Conservation (phyloP, 2,329 filamentous ascomycete genomes). For the Neofusicoccum laricinum region DNA sequence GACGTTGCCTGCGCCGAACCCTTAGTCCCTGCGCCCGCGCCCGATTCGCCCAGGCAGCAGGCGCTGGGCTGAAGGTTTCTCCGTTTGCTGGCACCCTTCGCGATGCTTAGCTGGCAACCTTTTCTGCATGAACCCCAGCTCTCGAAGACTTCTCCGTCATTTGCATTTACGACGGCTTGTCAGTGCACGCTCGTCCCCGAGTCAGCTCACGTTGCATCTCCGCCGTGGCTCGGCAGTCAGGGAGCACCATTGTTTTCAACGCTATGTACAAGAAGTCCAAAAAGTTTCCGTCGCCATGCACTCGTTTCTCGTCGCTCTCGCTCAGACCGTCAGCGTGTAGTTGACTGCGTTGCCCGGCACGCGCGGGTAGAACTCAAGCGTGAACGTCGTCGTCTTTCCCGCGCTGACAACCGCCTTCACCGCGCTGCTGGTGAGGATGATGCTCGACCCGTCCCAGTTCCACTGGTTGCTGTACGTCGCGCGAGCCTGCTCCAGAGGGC, state of each 20-base stretch:
- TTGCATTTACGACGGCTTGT: too few species aligned
- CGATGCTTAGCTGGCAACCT: neutral
- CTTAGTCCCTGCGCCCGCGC: neutral
- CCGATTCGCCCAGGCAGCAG: neutral
- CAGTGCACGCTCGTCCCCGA: too few species aligned
- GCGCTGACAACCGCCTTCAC: constrained; percentile 47
- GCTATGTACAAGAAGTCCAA: constrained; percentile 5
- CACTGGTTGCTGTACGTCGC: constrained; percentile 52
- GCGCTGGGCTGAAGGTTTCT: neutral
- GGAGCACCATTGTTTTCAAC: neutral
- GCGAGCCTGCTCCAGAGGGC: constrained; percentile 48
- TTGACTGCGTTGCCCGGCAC: constrained; percentile 49
- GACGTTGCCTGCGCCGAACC: constrained; percentile 1
- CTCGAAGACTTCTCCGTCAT: too few species aligned
- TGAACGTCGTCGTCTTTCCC: constrained; percentile 47
- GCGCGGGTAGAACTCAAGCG: constrained; percentile 56
- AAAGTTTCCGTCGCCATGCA: neutral
- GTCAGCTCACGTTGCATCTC: too few species aligned
- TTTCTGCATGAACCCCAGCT: neutral
- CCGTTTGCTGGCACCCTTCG: neutral
- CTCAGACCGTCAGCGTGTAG: constrained; percentile 46
- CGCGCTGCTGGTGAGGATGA: constrained; percentile 48
- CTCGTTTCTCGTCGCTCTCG: neutral
- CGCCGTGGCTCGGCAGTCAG: neutral
- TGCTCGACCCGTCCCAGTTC: constrained; percentile 47